A percentile compares a stretch with the other conserved stretches of the same genome.
These are phyloP conservation scores for Chloranthus sessilifolius DNA, from an alignment of 164 flowering plant species.

Conservation along the genomic window DNA sequence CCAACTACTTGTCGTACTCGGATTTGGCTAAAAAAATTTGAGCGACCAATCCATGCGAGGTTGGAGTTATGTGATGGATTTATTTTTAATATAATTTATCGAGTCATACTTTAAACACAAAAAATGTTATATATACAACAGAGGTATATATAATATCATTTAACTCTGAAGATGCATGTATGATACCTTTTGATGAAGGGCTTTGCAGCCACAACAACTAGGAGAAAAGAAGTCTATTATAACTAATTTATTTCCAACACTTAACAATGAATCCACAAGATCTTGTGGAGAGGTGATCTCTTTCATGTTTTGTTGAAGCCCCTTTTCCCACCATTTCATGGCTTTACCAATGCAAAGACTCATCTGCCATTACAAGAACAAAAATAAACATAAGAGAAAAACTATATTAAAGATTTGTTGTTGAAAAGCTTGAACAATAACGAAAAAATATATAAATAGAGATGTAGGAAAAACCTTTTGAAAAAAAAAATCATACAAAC, in stretches of 20 bases:
- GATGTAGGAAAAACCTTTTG: background rate
- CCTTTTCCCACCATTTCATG: constrained; percentile 83
- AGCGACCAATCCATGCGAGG: no score
- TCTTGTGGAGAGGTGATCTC: constrained; percentile 59
- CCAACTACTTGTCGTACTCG: no score
- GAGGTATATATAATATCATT: no score
- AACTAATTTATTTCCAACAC: constrained; percentile 67
- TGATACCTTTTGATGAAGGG: constrained; percentile 86
- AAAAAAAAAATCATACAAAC: no score
- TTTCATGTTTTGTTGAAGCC: constrained; percentile 64
- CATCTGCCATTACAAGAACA: constrained; percentile 27
- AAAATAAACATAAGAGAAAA: background rate
- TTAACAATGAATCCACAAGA: constrained; percentile 52
- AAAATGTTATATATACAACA: no score
- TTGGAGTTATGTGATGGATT: no score
- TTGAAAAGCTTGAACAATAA: background rate
- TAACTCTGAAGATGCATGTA: background rate
- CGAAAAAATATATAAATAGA: background rate
- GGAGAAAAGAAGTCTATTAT: constrained; percentile 83
- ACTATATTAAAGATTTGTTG: background rate
- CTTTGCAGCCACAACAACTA: constrained; percentile 87
- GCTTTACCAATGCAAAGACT: constrained; percentile 37
- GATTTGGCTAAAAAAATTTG: no score
- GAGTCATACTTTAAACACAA: no score
- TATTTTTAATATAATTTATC: no score